phyloP scores from a whole-genome alignment of 345 rosid genomes.

The Pistacia atlantica region DNA sequence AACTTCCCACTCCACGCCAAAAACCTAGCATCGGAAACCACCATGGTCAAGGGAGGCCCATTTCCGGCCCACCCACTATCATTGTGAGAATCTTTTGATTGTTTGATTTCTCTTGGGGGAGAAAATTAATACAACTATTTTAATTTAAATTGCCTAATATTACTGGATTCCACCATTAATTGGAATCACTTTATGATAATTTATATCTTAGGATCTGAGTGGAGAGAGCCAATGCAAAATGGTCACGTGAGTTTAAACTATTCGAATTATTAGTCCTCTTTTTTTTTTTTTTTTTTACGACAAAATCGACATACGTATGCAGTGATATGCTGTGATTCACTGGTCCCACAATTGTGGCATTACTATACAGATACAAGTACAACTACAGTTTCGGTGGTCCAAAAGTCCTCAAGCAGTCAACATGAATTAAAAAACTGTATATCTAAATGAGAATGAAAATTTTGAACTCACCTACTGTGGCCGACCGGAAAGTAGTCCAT shows the following conservation, averaged over 20 bases:
- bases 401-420: background rate
- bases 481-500: slow-evolving; percentile 82
- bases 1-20: background rate
- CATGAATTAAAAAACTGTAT: background rate
- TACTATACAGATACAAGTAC: background rate
- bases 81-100: background rate
- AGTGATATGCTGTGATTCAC: background rate
- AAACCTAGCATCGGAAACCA: background rate
- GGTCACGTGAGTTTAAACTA: background rate
- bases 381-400: background rate
- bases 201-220: background rate
- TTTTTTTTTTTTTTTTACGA: too few relatives aligned
- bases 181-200: background rate
- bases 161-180: background rate
- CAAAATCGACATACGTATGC: background rate
- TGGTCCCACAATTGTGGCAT: background rate
- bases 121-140: background rate
- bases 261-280: background rate
- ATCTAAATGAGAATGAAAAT: background rate
- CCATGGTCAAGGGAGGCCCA: background rate
- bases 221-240: background rate
- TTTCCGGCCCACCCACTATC: background rate
- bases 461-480: slow-evolving; percentile 74
- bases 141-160: background rate
- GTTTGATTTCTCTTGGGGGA: background rate